Evolutionary conservation across 345 rosid genomes (phyloP).

Genomic region (Pistacia atlantica): DNA sequence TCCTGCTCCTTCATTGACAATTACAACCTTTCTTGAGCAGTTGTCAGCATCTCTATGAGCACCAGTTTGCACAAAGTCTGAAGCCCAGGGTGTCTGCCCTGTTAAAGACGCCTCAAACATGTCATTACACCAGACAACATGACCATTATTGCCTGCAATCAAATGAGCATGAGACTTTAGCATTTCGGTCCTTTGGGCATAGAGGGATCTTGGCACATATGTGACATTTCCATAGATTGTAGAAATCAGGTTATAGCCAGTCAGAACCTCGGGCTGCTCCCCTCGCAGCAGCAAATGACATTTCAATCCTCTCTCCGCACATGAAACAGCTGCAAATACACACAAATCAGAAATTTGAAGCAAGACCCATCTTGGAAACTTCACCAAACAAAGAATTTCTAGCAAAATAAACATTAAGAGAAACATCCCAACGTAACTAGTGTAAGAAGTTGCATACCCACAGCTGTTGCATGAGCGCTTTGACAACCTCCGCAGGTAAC

Average conservation of each 20-base stretch:
- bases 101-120: conserved; percentile 42
- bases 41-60: conserved; percentile 10
- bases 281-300: conserved; percentile 88
- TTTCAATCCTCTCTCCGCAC: conserved; percentile 83
- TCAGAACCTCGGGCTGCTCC: conserved; percentile 77
- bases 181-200: conserved; percentile 66
- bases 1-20: conserved; percentile 90
- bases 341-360: conserved; percentile 8
- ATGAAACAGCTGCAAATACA: conserved; percentile 72
- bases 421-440: background rate
- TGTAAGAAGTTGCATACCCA: conserved; percentile 49
- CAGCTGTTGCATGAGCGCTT: conserved; percentile 90
- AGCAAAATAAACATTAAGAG: conserved; percentile 8
- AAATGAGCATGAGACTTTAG: conserved; percentile 50
- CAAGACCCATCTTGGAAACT: background rate
- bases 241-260: conserved; percentile 82
- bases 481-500: conserved; percentile 97
- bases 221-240: conserved; percentile 67
- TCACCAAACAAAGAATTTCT: background rate
- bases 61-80: conserved; percentile 28
- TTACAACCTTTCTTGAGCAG: conserved; percentile 51
- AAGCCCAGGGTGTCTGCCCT: conserved; percentile 17
- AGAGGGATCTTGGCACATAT: conserved; percentile 66
- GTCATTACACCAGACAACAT: conserved; percentile 51
- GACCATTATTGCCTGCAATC: conserved; percentile 57